A percentile compares a stretch with the other conserved stretches of the same genome.
Conservation (phyloP, 78 protist species). For the Monosiga brevicollis region DNA sequence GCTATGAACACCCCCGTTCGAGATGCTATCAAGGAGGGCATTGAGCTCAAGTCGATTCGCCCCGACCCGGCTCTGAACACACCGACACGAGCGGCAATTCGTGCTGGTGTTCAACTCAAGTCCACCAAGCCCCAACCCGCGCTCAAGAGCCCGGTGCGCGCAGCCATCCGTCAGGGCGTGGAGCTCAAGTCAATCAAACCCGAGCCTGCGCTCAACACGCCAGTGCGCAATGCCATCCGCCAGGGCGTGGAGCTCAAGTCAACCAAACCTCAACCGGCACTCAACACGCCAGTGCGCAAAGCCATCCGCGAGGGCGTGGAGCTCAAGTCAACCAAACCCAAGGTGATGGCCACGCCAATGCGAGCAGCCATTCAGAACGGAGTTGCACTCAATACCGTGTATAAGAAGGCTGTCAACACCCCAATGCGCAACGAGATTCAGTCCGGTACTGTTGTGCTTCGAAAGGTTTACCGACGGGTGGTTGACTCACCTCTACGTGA, state of each 20-base stretch:
- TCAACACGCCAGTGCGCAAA: conserved; percentile 10
- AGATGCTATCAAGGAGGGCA: background rate
- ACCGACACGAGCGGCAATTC: background rate
- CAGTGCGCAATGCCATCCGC: background rate
- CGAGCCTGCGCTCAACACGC: background rate
- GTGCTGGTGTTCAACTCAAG: background rate
- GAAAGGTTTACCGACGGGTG: background rate
- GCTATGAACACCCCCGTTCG: background rate
- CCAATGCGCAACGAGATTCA: no score
- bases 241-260: background rate
- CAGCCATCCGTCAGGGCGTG: background rate
- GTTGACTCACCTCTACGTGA: background rate
- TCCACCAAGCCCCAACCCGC: background rate
- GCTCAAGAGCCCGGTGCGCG: conserved; percentile 11
- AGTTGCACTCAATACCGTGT: background rate
- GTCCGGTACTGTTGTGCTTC: background rate
- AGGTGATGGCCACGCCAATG: background rate
- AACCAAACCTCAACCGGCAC: background rate
- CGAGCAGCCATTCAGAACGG: background rate
- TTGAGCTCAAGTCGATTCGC: background rate
- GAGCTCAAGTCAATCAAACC: conserved; percentile 7
- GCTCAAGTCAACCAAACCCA: no score
- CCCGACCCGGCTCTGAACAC: background rate
- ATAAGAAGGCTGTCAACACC: background rate
- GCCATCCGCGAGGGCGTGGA: background rate